Percentiles rank a stretch among this genome's conserved stretches.
phyloP scores from a whole-genome alignment of 441 rosid genomes.

The Croton laevigatus region DNA sequence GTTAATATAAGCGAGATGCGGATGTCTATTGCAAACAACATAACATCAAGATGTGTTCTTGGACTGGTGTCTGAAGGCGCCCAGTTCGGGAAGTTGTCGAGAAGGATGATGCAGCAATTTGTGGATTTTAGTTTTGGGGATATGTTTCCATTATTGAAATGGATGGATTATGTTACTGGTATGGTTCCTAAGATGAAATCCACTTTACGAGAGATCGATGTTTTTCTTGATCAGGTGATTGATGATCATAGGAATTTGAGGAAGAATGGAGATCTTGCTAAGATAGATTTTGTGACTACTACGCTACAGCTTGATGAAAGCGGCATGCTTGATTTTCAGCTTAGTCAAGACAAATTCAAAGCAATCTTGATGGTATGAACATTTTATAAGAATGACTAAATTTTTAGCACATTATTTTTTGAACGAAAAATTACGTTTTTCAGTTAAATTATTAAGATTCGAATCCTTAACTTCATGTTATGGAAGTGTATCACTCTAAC shows the following conservation, averaged over 20 bases:
- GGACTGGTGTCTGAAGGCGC: slow-evolving; percentile 20
- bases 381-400: too few relatives aligned
- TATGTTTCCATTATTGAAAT: slow-evolving; percentile 24
- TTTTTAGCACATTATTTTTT: too few relatives aligned
- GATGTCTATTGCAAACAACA: slow-evolving; percentile 8
- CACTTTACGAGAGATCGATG: slow-evolving; percentile 1
- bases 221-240: slow-evolving; percentile 26
- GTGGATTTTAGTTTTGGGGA: slow-evolving; percentile 24
- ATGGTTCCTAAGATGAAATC: slow-evolving; percentile 18
- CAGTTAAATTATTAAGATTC: too few relatives aligned
- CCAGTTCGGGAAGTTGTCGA: slow-evolving; percentile 23
- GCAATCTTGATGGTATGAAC: too few relatives aligned
- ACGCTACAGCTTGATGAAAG: slow-evolving; percentile 23
- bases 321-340: slow-evolving; percentile 20
- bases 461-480: too few relatives aligned
- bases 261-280: slow-evolving; percentile 2
- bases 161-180: slow-evolving; percentile 34
- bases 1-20: slow-evolving; percentile 24
- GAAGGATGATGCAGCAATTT: slow-evolving; percentile 18
- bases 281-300: slow-evolving; percentile 21
- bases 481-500: too few relatives aligned
- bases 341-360: slow-evolving; percentile 17
- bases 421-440: too few relatives aligned
- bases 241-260: slow-evolving; percentile 21
- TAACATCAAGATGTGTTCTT: slow-evolving; percentile 26